These are phyloP conservation scores for Trichoderma parareesei DNA, from an alignment of 495 filamentous ascomycete species.

Conservation along the genomic window DNA sequence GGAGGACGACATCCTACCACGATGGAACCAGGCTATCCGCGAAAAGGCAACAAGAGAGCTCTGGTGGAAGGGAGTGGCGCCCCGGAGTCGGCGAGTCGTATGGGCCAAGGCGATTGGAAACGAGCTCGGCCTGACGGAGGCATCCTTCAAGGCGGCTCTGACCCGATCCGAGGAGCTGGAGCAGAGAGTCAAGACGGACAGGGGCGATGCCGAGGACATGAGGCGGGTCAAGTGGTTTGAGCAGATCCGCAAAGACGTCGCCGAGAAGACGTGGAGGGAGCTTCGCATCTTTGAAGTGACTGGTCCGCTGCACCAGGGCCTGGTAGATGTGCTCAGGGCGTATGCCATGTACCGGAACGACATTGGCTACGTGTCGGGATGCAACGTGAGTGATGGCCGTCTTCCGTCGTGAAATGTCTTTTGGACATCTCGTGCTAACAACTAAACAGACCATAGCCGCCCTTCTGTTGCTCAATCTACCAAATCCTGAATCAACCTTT, in stretches of 20 bases:
- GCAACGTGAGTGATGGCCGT: slow-evolving; percentile 53
- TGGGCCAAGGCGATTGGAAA: slow-evolving; percentile 88
- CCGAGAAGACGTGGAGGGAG: slow-evolving; percentile 63
- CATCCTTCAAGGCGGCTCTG: slow-evolving; percentile 72
- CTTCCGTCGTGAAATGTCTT: not conserved
- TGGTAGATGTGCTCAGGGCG: slow-evolving; percentile 76
- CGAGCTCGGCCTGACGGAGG: slow-evolving; percentile 66
- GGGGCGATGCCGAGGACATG: slow-evolving; percentile 37
- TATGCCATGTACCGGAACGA: slow-evolving; percentile 93
- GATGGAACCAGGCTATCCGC: slow-evolving; percentile 71
- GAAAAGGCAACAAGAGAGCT: slow-evolving; percentile 74
- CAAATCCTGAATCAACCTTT: slow-evolving; percentile 65
- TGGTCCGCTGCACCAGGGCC: slow-evolving; percentile 63
- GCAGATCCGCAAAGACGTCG: slow-evolving; percentile 61
- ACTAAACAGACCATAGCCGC: slow-evolving; percentile 63
- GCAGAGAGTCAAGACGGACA: slow-evolving; percentile 35
- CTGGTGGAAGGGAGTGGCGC: slow-evolving; percentile 89
- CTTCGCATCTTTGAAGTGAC: slow-evolving; percentile 75
- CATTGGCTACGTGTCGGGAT: slow-evolving; percentile 82
- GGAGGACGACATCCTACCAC: slow-evolving; percentile 79
- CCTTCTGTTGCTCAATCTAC: slow-evolving; percentile 76
- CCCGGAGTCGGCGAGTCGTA: slow-evolving; percentile 69
- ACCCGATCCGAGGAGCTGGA: slow-evolving; percentile 63
- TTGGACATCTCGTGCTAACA: not conserved
- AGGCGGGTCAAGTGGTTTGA: slow-evolving; percentile 49